These are phyloP conservation scores for Moniliella sp. DNA, from an alignment of 1,284 basidiomycete species.

Conservation along the genomic window DNA sequence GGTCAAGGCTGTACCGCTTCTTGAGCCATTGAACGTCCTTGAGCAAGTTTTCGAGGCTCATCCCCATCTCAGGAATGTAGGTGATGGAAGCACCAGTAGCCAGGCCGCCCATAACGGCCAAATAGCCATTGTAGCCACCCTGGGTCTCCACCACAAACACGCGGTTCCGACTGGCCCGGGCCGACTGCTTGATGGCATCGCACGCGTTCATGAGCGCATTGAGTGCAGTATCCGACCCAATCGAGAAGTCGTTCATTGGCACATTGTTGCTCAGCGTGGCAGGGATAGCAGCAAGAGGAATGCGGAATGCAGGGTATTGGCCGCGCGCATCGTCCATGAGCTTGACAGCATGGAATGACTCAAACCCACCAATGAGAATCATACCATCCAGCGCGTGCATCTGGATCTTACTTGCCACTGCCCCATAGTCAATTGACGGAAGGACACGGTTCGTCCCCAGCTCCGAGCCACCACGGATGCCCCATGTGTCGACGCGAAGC, in stretches of 20 bases:
- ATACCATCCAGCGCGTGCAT: slow-evolving; percentile 59
- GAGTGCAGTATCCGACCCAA: slow-evolving; percentile 83
- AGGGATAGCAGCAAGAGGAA: slow-evolving; percentile 23
- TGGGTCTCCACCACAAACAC: slow-evolving; percentile 97
- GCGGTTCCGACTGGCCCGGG: slow-evolving; percentile 74
- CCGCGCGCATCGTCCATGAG: slow-evolving; percentile 58
- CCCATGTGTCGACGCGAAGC: slow-evolving; percentile 92
- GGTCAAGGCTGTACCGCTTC: slow-evolving; percentile 62
- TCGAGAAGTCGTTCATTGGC: slow-evolving; percentile 78
- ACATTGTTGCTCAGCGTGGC: slow-evolving; percentile 96
- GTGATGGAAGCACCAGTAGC: slow-evolving; percentile 78
- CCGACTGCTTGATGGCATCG: slow-evolving; percentile 93
- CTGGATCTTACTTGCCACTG: slow-evolving; percentile 63
- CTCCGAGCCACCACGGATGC: slow-evolving; percentile 86
- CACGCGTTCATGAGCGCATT: slow-evolving; percentile 89
- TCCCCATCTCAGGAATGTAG: slow-evolving; percentile 80
- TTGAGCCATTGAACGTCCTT: slow-evolving; percentile 74
- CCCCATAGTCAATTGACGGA: slow-evolving; percentile 44
- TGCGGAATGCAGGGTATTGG: slow-evolving; percentile 71
- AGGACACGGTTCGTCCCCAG: slow-evolving; percentile 80
- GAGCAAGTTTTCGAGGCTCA: slow-evolving; percentile 56
- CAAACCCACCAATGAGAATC: slow-evolving; percentile 83
- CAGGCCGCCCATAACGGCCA: slow-evolving; percentile 79
- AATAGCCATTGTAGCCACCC: slow-evolving; percentile 83
- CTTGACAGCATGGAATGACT: slow-evolving; percentile 62